These are phyloP conservation scores for Picea abies DNA, from an alignment of 83 land plant genomes.

Conservation along the genomic window DNA sequence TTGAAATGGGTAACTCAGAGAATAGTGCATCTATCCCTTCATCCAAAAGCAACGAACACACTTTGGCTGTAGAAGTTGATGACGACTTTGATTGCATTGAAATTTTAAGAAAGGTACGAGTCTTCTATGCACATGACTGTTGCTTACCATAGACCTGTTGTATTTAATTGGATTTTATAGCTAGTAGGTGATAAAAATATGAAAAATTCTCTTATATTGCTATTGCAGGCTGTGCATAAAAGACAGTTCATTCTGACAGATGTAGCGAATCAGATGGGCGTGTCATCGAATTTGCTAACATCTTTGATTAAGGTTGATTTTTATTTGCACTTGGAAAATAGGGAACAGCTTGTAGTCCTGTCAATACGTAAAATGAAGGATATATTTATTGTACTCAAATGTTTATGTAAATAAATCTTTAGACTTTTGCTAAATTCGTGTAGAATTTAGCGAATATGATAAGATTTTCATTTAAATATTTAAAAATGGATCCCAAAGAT, in stretches of 20 bases:
- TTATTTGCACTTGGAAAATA: background rate
- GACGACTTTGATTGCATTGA: background rate
- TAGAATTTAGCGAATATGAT: too few relatives aligned
- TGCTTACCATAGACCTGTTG: background rate
- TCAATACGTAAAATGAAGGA: background rate
- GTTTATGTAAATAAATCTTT: background rate
- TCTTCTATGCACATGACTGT: background rate
- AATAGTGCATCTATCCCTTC: background rate
- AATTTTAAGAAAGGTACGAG: background rate
- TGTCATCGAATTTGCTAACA: background rate
- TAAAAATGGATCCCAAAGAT: too few relatives aligned
- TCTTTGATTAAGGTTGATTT: background rate
- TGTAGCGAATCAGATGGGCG: background rate
- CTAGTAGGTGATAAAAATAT: background rate
- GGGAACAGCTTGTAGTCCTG: background rate
- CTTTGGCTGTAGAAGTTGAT: background rate
- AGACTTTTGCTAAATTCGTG: too few relatives aligned
- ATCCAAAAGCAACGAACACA: background rate
- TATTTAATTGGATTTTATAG: background rate
- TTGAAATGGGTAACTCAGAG: background rate
- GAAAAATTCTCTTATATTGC: background rate
- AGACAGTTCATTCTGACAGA: background rate
- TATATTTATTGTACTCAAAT: background rate
- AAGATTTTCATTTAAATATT: too few relatives aligned
- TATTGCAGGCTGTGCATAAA: constrained; percentile 1